Base-by-base conservation (phyloP, 2,329 filamentous ascomycete species). In the Aaosphaeria arxii region DNA sequence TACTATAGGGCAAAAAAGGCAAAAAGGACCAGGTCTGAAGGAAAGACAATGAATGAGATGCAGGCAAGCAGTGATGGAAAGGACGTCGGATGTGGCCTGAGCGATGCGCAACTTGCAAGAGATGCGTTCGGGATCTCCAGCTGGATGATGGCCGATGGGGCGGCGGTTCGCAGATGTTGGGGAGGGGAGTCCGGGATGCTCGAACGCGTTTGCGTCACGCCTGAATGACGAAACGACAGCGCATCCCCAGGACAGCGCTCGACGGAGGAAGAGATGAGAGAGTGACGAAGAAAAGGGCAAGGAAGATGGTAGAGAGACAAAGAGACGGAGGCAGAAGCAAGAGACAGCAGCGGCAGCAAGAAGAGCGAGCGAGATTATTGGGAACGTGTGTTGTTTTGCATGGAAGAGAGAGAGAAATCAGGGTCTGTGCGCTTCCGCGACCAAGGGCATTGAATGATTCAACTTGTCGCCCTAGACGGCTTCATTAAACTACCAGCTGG, bases 161-260 rank as follows among this genome's bases (percentile, higher is more conserved):
- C 17, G 17, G 17, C 17, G 17, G 17, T 29, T 17, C 41, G 41
- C 41, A 29, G 6, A 30, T 46, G 57, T 40, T 11, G 39, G 39
- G 29, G 55, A 47, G 56, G 53, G 53, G 57, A 50, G 56, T 54
- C 53, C 6, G 31, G 56, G 55, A 53, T 50, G 52, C 52, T 55
- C 47, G 57, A 54, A 58, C 57, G 60, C 58, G 61, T 60, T 58
- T 54, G 49, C 46, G 59, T 58, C 50, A 62, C 53, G 54, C 61
- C 56, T 55, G 46, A 52, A 51, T 49, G 45, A 54, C 48, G 50
- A 54, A 52, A 45, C 54, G 55, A 52, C 57, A 50, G 59, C 59
- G 57, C 64, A 59, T 59, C 57, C 47, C 57, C 58, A 64, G 55
- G 55, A 43, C 53, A 55, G 64, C 63, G 55, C 62, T 61, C 60